Evolutionary conservation across 2,329 filamentous ascomycete species (phyloP), one percentile per base, ranked within the genome.

Genomic region (Albophoma yamanashiensis): DNA sequence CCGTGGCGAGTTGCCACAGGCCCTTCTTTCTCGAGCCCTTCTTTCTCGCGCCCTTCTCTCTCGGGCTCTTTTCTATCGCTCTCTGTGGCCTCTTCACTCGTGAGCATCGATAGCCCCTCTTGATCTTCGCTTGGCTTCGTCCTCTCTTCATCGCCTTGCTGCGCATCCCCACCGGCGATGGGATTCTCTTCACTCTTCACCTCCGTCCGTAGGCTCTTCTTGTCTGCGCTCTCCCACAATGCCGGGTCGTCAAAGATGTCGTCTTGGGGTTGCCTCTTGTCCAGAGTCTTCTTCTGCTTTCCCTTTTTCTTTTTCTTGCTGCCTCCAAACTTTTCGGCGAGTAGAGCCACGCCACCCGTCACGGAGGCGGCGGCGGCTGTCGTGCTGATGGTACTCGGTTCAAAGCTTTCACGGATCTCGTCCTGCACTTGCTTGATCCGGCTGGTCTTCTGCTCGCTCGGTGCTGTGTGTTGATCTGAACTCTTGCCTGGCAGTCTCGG

Each of bases 161-260:
- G 73, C 53, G 72, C 75, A 38, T 67, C 62, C 38, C 67, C 63
- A 17, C 64, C 62, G 42, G 62, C 56, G 20, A 60, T 61, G 9
- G 61, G 61, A 20, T 62, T 64, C 60, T 39, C 57, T 43, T 61
- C 63, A 39, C 66, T 67, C 56, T 61, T 64, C 60, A 39, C 57
- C 43, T 62, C 63, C 50, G 67, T 68, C 56, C 69, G 64, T 20
- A 74, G 43, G 9, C 63, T 62, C 61, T 72, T 77, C 62, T 72
- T 73, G 53, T 79, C 74, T 15, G 72, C 71, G 31, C 73, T 74
- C 65, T 80, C 75, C 76, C 76, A 78, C 34, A 78, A 66, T 20
- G 72, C 69, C 57, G 75, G 69, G 64, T 79, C 75, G 62, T 80
- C 75, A 66, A 79, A 77, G 38, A 77, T 66, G 63, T 79, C 76